Conservation (phyloP, 1,139 yeast species). For the Zygoascus hellenicus region DNA sequence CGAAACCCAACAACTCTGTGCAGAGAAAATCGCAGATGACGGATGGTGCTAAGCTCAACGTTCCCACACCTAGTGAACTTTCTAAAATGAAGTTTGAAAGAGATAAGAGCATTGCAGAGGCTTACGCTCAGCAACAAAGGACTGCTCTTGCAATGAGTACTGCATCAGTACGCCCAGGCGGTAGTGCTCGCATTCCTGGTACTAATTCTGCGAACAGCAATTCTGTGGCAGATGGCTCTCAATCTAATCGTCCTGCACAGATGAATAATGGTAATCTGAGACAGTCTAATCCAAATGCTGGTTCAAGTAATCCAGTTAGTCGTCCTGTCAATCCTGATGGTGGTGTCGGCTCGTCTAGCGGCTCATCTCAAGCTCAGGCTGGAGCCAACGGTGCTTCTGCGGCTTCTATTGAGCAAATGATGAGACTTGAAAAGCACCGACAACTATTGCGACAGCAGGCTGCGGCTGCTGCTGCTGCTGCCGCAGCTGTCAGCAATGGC, state of each 20-base stretch:
- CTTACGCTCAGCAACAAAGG: conserved; percentile 46
- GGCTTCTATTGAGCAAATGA: conserved; percentile 17
- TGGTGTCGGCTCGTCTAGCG: conserved; percentile 4
- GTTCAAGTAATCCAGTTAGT: neutral
- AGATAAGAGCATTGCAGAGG: conserved; percentile 76
- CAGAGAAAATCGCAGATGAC: conserved; percentile 31
- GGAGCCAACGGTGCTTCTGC: conserved; percentile 9
- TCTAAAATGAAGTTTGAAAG: conserved; percentile 76
- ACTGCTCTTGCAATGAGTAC: conserved; percentile 14
- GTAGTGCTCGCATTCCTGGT: conserved; percentile 8
- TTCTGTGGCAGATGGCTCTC: neutral
- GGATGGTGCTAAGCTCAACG: conserved; percentile 21
- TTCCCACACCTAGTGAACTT: conserved; percentile 81
- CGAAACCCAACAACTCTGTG: conserved; percentile 42
- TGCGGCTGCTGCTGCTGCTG: conserved; percentile 16
- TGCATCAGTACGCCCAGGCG: conserved; percentile 7
- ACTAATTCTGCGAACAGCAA: neutral
- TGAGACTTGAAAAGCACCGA: conserved; percentile 17
- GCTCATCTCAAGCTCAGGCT: conserved; percentile 11
- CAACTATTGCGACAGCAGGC: conserved; percentile 17
- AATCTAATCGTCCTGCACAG: too few relatives aligned
- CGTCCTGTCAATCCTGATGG: neutral
- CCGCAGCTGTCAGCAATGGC: conserved; percentile 24
- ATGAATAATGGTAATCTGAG: too few relatives aligned
- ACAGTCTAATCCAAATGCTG: too few relatives aligned